phyloP scores from a whole-genome alignment of 306 rosid genomes.

The Pyrus communis region DNA sequence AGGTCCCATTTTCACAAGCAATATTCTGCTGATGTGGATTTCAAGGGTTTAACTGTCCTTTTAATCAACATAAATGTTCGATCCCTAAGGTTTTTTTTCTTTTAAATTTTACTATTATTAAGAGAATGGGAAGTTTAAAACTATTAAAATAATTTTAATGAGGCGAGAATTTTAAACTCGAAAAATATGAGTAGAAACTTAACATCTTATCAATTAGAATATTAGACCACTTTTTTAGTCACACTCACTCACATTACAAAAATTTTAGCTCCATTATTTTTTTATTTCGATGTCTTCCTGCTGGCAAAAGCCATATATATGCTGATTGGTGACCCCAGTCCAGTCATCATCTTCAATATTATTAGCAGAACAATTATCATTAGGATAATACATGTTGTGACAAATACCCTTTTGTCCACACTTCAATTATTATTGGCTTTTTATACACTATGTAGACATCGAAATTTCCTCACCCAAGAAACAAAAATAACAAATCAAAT shows the following conservation, averaged over 20 bases:
- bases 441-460: slow-evolving; percentile 2
- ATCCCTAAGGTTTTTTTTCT: neutral
- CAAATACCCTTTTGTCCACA: slow-evolving; percentile 50
- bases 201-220: too few species aligned
- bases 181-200: too few species aligned
- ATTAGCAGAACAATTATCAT: slow-evolving; percentile 33
- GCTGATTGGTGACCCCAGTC: slow-evolving; percentile 21
- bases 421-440: slow-evolving; percentile 38
- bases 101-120: too few species aligned
- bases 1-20: slow-evolving; percentile 37
- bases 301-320: neutral
- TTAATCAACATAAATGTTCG: neutral
- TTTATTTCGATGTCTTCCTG: neutral
- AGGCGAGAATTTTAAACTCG: too few species aligned
- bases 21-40: slow-evolving; percentile 7
- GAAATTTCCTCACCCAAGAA: slow-evolving; percentile 15
- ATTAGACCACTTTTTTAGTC: neutral
- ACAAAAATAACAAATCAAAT: slow-evolving; percentile 8
- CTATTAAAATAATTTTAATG: too few species aligned
- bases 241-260: neutral
- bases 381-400: slow-evolving; percentile 36
- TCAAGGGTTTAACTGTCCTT: slow-evolving; percentile 9
- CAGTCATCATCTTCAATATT: slow-evolving; percentile 29
- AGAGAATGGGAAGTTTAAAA: too few species aligned
- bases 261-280: slow-evolving; percentile 24